A percentile compares a stretch with the other conserved stretches of the same genome.
Conservation (phyloP, 2,329 filamentous ascomycete species). For the Sclerotinia nivalis region DNA sequence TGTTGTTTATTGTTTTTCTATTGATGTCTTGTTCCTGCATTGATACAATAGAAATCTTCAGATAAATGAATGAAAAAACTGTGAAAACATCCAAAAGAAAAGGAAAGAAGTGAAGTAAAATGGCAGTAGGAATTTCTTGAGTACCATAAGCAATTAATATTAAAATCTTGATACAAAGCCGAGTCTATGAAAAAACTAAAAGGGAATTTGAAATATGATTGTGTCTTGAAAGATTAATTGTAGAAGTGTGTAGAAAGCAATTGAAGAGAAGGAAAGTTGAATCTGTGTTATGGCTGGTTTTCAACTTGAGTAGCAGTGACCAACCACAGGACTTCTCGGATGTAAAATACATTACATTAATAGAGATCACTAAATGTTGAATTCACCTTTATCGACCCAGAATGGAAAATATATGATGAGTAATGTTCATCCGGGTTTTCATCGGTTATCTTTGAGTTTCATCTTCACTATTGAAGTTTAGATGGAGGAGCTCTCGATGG, state of each 20-base stretch:
- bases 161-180: constrained; percentile 1
- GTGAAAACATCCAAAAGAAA: background rate
- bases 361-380: background rate
- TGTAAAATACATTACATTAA: background rate
- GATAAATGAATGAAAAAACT: background rate
- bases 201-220: background rate
- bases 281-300: background rate
- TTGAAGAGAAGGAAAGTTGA: background rate
- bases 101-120: constrained; percentile 4
- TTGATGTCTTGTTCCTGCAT: background rate
- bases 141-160: constrained; percentile 10
- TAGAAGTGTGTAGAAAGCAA: background rate
- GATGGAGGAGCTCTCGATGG: background rate
- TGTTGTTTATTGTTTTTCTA: background rate
- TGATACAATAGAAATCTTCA: background rate
- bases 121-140: background rate
- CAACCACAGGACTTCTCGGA: background rate
- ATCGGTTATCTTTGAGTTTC: background rate
- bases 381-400: constrained; percentile 16
- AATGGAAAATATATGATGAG: background rate
- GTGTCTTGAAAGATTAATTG: background rate
- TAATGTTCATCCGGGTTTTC: background rate
- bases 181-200: constrained; percentile 6
- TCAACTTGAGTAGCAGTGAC: background rate
- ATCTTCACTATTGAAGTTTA: background rate